Base-by-base conservation (phyloP, 2,329 filamentous ascomycete genomes). In the Phoma sp. region DNA sequence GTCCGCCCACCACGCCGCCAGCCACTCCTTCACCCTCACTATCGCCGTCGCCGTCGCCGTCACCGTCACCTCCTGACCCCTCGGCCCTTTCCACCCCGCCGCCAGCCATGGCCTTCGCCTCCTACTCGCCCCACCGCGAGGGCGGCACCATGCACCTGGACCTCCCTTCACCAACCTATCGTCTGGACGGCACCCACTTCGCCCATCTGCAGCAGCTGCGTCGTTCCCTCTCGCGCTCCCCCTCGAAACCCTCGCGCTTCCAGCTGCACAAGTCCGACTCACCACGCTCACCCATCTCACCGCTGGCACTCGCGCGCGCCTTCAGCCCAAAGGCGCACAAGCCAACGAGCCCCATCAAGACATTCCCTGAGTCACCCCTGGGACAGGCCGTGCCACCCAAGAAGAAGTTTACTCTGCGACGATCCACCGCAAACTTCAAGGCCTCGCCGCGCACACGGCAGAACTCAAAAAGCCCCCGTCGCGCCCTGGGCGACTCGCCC, bases 161-260 rank as follows among this genome's bases (percentile, higher is more conserved):
- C 70, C 82, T 96, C 67, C 88, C 92, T 62, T 96, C 93, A 59
- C 93, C 94, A 55, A 94, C 90, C 12, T 90, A 91, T 74, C 88
- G 90, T 76, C 89, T 94, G 68, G 91, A 96, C 79, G 87, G 91
- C 62, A 61, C 66, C 55, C 67, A 73, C 57, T 88, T 90, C 58
- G 87, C 90, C 45, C 88, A 90, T 55, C 90, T 96, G 61, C 86
- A 91, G 71, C 90, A 92, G 68, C 82, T 97, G 55, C 85, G 93
- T 62, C 90, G 92, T 65, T 96, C 94, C 24, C 82, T 97, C 61
- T 97, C 93, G 53, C 86, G 92, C 67, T 97, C 94, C n/a, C 94
- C 94, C 10, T 96, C 94, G 29, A 96, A 95, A 75, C 81, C 80
- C 38, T 83, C 83, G 53, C 82, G 84, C 67, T 94, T 95, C 74